These are phyloP conservation scores for Termitomyces sp. DNA, from an alignment of 768 basidiomycete species.

Conservation along the genomic window DNA sequence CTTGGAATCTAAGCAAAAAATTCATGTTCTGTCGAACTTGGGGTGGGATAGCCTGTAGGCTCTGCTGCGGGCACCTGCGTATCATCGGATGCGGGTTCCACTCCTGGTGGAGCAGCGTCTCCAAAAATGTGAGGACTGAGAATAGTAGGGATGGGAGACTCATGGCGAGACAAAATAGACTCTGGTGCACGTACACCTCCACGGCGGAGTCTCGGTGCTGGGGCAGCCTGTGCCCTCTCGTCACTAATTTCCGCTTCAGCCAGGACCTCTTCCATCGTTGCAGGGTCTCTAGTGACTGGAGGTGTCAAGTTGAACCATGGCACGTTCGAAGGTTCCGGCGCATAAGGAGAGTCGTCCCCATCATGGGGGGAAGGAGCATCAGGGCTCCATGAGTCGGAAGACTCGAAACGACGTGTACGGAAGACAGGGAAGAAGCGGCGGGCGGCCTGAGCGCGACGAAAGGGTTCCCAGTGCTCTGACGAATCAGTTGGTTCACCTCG, in stretches of 20 bases:
- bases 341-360: conserved; percentile 2
- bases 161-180: conserved; percentile 48
- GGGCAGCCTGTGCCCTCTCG: conserved; percentile 24
- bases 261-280: conserved; percentile 16
- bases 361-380: conserved; percentile 20
- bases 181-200: conserved; percentile 70
- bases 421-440: conserved; percentile 61
- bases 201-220: conserved; percentile 56
- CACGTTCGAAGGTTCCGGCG: conserved; percentile 19
- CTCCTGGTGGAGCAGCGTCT: conserved; percentile 1
- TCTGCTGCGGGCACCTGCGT: conserved; percentile 23
- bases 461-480: conserved; percentile 27
- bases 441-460: conserved; percentile 26
- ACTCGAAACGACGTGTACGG: conserved; percentile 42
- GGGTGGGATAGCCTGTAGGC: conserved; percentile 45
- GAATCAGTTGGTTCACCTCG: conserved; percentile 30
- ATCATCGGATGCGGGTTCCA: conserved; percentile 9
- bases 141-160: conserved; percentile 32
- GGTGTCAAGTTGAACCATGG: conserved; percentile 28
- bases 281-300: conserved; percentile 15
- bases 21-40: conserved; percentile 45
- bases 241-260: conserved; percentile 32
- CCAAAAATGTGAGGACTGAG: conserved; percentile 3
- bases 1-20: conserved; percentile 28
- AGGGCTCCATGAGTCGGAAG: conserved; percentile 23